Conservation (phyloP, 73 alveolate genomes). For the Paramecium sonneborni region DNA sequence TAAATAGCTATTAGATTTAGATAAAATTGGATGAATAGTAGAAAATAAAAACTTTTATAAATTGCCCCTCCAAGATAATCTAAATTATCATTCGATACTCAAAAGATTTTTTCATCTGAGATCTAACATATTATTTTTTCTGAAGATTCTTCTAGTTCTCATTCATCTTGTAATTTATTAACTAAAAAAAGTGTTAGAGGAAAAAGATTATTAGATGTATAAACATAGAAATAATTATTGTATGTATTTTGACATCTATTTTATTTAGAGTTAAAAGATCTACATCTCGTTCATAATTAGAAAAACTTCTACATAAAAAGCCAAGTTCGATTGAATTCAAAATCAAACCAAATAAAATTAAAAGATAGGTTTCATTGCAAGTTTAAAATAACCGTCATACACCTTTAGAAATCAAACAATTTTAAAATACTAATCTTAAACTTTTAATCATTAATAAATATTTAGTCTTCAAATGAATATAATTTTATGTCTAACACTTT, state of each 20-base stretch:
- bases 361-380: neutral
- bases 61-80: slow-evolving; percentile 11
- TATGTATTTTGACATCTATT: neutral
- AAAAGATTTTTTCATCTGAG: neutral
- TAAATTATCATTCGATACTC: neutral
- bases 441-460: neutral
- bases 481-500: neutral
- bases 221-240: neutral
- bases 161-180: neutral
- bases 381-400: neutral
- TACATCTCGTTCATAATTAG: neutral
- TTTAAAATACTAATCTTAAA: neutral
- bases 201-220: neutral
- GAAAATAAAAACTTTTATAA: neutral
- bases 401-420: neutral
- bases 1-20: neutral
- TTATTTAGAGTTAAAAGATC: neutral
- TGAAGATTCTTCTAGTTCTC: neutral
- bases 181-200: neutral
- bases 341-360: neutral
- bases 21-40: neutral
- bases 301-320: neutral
- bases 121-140: neutral
- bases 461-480: neutral
- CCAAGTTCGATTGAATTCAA: neutral